phyloP scores from a whole-genome alignment of 768 basidiomycete species.

The Hebeloma cylindrosporum region DNA sequence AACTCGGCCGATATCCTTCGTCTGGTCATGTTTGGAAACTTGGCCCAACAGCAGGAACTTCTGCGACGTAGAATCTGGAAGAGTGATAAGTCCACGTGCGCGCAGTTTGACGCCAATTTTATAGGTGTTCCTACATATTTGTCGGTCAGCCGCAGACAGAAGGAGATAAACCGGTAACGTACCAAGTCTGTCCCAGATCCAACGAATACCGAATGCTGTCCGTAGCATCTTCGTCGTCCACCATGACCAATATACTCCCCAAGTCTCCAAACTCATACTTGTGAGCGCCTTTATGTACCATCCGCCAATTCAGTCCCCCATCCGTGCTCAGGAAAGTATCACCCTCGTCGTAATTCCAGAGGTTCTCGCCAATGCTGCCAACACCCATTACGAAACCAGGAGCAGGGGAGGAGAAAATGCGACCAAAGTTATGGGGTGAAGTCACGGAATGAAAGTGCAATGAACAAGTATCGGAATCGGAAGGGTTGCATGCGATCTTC shows the following conservation, averaged over 20 bases:
- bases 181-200: conserved; percentile 86
- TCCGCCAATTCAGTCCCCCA: conserved; percentile 84
- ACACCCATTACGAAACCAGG: conserved; percentile 98
- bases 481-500: conserved; percentile 59
- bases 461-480: conserved; percentile 63
- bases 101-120: conserved; percentile 70
- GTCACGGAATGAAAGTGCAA: conserved; percentile 95
- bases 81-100: conserved; percentile 77
- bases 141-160: not conserved
- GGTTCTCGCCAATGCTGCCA: conserved; percentile 72
- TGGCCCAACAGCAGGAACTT: conserved; percentile 91
- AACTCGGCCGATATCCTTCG: conserved; percentile 53
- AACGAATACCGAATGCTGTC: conserved; percentile 74
- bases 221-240: conserved; percentile 82
- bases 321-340: conserved; percentile 94
- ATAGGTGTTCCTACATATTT: conserved; percentile 78
- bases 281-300: conserved; percentile 72
- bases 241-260: conserved; percentile 75
- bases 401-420: conserved; percentile 91
- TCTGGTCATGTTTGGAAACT: conserved; percentile 60
- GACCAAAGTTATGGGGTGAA: conserved; percentile 88
- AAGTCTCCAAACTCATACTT: conserved; percentile 97
- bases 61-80: conserved; percentile 94
- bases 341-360: conserved; percentile 77
- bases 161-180: conserved; percentile 25